These are phyloP conservation scores for Balamuthia mandrillaris DNA, from an alignment of 208 protist species.

Conservation along the genomic window DNA sequence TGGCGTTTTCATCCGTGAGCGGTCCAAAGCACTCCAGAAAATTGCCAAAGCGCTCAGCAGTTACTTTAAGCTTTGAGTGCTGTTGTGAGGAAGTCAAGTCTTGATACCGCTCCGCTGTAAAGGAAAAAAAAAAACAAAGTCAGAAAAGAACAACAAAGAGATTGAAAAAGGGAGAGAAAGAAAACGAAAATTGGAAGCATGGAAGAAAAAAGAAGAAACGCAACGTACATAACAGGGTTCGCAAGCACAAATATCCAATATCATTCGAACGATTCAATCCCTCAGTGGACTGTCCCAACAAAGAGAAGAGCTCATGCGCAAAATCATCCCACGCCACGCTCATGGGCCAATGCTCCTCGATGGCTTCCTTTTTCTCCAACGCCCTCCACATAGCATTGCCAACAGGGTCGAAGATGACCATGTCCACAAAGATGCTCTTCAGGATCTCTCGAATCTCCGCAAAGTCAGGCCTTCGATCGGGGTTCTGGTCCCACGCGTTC, in stretches of 20 bases:
- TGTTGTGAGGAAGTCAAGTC: conserved; percentile 5
- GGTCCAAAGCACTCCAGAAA: neutral
- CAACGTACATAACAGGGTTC: neutral
- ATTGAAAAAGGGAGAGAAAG: no score
- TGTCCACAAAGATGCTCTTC: conserved; percentile 9
- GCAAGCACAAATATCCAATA: neutral
- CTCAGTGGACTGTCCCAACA: no score
- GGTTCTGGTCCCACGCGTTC: neutral
- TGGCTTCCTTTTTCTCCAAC: neutral
- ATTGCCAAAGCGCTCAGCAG: neutral
- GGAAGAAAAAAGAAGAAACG: no score
- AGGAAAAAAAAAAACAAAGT: no score
- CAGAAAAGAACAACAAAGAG: no score
- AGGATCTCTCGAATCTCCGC: neutral
- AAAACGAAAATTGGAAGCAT: neutral
- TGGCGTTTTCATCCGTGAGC: neutral
- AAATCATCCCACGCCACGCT: no score
- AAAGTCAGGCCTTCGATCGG: conserved; percentile 17
- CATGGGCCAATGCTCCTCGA: neutral
- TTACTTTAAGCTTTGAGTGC: neutral
- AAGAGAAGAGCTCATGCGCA: no score
- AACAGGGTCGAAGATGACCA: neutral
- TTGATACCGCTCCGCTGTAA: neutral
- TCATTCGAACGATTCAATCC: no score
- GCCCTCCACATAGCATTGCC: neutral